Evolutionary conservation across 148 eudicot genomes (phyloP), one percentile per base, ranked within the genome.

Genomic region (Gaultheria prostrata): DNA sequence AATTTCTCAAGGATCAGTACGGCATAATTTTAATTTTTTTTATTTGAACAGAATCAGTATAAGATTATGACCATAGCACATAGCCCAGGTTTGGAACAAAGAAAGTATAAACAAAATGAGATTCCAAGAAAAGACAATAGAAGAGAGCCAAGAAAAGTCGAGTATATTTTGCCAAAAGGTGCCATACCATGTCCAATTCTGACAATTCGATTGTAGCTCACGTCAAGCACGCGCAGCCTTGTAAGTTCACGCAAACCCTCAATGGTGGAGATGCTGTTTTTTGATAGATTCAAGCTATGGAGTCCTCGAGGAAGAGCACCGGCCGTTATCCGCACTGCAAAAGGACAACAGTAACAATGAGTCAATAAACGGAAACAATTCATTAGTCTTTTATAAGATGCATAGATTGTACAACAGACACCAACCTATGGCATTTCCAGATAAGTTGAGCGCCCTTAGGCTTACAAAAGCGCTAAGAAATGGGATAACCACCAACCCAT

Each of bases 271-370:
- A 97, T 91, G 43, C 86, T 93, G 88, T 97, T 97, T 86, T 91
- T 97, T 76, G 99, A 94, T 45, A 97, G 84, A 81, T 97, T 97
- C 89, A 94, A 75, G 86, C 87, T 85, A 86, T 97, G 99, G 51
- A 97, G 90, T 65, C 96, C 98, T 83, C 99, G 93, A 78, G 99
- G 99, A 79, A 97, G 97, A 86, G 95, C 90, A 86, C 98, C 99
- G 50, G 95, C 91, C 21, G 97, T 93, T 79, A 97, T 93, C 84
- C 92, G 94, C 87, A 85, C 99, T 97, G 88, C 82, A 82, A 83
- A n/a, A 75, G 75, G 48, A 32, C 43, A 15, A 79, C 35, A 48
- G 21, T 14, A 81, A 30, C 65, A 61, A 53, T 20, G 48, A 35
- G 46, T 39, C 11, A n/a, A 33, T 82, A 21, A 63, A 49, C 21